Conservation (phyloP, 768 basidiomycete species). For the Boletus coccyginus region DNA sequence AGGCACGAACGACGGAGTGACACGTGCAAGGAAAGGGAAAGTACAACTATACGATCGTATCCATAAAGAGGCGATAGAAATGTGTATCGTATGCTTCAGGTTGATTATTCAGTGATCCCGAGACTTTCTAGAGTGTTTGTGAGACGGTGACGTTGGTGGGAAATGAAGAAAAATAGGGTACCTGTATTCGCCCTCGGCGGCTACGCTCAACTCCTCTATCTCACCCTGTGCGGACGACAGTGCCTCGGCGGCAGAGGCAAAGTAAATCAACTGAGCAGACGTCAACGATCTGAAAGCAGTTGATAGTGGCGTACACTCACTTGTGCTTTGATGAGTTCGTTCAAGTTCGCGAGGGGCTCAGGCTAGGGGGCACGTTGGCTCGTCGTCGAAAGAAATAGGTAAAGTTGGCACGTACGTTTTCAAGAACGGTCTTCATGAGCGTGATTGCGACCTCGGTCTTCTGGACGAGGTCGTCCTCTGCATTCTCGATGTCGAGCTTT, state of each 20-base stretch:
- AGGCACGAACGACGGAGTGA: constrained; percentile 5
- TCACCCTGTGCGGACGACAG: constrained; percentile 83
- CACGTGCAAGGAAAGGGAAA: constrained; percentile 1
- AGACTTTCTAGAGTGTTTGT: constrained; percentile 59
- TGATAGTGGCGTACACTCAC: constrained; percentile 31
- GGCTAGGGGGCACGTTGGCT: constrained; percentile 52
- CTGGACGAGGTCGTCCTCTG: constrained; percentile 94
- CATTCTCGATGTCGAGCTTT: constrained; percentile 87
- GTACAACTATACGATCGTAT: constrained; percentile 13
- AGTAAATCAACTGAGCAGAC: constrained; percentile 57
- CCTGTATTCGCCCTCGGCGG: constrained; percentile 96
- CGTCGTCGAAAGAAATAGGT: background rate
- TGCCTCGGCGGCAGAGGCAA: constrained; percentile 74
- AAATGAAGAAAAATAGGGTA: constrained; percentile 25
- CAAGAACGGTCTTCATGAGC: constrained; percentile 96
- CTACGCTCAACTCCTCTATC: constrained; percentile 89
- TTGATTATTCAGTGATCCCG: constrained; percentile 69
- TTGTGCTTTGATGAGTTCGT: constrained; percentile 90
- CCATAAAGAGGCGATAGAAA: constrained; percentile 6
- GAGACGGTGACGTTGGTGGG: background rate
- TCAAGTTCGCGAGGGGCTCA: constrained; percentile 92
- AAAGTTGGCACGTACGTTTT: constrained; percentile 67
- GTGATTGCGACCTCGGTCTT: constrained; percentile 97
- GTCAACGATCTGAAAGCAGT: constrained; percentile 2
- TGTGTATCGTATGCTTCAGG: background rate